Evolutionary conservation across 1,284 basidiomycete genomes (phyloP).

Genomic region (Rhodotorula sp.): DNA sequence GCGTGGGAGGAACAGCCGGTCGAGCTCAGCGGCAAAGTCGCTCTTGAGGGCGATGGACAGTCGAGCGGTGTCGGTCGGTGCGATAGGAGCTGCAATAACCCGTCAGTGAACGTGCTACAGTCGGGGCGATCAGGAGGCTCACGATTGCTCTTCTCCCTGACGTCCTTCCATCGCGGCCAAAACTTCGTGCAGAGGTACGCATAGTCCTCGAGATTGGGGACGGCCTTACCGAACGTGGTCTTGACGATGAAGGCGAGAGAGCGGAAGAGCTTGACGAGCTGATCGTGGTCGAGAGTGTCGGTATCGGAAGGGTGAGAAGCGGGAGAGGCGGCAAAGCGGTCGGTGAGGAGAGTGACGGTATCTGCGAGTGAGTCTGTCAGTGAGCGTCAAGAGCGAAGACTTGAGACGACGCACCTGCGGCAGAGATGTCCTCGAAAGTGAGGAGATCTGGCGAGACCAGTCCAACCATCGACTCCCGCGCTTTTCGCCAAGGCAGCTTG

Average conservation of each 20-base stretch:
- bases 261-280: constrained; percentile 31
- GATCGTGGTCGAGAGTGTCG: constrained; percentile 20
- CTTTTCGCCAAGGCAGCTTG: constrained; percentile 21
- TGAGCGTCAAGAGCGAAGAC: too few relatives aligned
- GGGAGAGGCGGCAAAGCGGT: constrained; percentile 9
- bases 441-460: constrained; percentile 17
- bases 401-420: neutral
- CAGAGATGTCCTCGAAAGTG: neutral
- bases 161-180: neutral
- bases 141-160: constrained; percentile 29
- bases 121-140: neutral
- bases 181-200: constrained; percentile 16
- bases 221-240: constrained; percentile 13
- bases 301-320: neutral
- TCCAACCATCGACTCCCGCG: constrained; percentile 37
- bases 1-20: constrained; percentile 12
- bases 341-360: neutral
- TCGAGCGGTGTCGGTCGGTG: constrained; percentile 14
- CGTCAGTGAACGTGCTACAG: too few relatives aligned
- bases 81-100: constrained; percentile 17
- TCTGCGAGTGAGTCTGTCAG: neutral
- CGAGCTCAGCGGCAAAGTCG: constrained; percentile 26
- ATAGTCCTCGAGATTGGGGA: neutral
- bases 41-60: constrained; percentile 13
- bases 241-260: constrained; percentile 27